A percentile compares a stretch with the other conserved stretches of the same genome.
phyloP scores from a whole-genome alignment of 2,329 filamentous ascomycete species.

The Ophiostoma himal-ulmi region DNA sequence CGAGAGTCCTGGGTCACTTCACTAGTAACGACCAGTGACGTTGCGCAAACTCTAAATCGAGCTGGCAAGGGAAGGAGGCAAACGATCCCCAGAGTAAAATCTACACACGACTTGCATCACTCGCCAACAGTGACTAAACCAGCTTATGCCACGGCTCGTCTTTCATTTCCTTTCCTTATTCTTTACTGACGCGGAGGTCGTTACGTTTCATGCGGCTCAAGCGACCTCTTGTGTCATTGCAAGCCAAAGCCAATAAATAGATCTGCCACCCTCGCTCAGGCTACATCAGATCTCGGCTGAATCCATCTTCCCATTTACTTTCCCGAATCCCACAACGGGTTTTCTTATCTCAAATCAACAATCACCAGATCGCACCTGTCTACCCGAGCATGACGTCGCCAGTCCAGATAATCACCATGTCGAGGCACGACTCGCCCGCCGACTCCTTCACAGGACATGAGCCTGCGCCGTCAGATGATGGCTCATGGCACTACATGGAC shows the following conservation, averaged over 20 bases:
- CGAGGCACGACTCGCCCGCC: conserved; percentile 20
- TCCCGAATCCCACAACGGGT: too few species aligned
- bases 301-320: background rate
- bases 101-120: background rate
- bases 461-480: conserved; percentile 34
- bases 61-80: background rate
- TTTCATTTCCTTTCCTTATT: background rate
- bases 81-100: background rate
- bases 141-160: background rate
- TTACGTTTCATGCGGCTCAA: background rate
- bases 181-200: background rate
- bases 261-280: background rate
- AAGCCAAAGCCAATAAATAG: background rate
- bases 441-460: conserved; percentile 21
- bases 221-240: background rate
- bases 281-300: background rate
- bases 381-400: background rate
- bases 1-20: conserved; percentile 12
- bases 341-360: background rate
- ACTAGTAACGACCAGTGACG: conserved; percentile 15
- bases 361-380: background rate
- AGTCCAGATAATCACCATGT: conserved; percentile 12
- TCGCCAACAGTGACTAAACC: background rate
- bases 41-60: conserved; percentile 19
- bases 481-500: conserved; percentile 42